Base-by-base conservation (phyloP, 768 basidiomycete genomes). In the Russula vinacea region DNA sequence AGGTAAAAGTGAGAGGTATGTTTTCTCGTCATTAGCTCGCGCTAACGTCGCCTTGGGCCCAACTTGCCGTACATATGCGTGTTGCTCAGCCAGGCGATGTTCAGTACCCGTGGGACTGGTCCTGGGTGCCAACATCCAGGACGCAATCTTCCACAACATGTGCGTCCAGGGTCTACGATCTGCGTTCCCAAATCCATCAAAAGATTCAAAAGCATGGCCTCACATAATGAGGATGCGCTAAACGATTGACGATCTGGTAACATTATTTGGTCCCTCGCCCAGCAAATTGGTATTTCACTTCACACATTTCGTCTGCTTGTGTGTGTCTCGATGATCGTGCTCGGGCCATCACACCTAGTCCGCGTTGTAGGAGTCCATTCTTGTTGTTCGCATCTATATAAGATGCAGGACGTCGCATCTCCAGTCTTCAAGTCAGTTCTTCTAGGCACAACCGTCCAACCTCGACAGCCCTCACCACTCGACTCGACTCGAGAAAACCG, bases 1-100 rank as follows among this genome's bases (percentile, higher is more conserved):
- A 60, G 58, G 51, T 60, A 55, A 56, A 33, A 40, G 26, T 17
- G 29, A 50, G 58, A 56, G 45, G 58, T 61, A 32, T 56, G 60
- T 61, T 61, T 61, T 65, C 49, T 57, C 64, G 60, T 65, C 64
- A 65, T 56, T 52, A 39, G 32, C 33, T 61, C 64, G 55, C 50
- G 53, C 60, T 56, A 54, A 45, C 13, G 49, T 56, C 35, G 3
- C 53, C 26, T 65, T 65, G 14, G 45, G 59, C 45, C 61, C 64
- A 65, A 57, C 24, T 39, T 65, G 60, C 64, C 64, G 64, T 65
- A 65, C 59, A 51, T 16, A 35, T 49, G 59, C 49, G 39, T 39
- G 59, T 60, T 65, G 53, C 52, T 37, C 62, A 45, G 56, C 37
- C 37, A 35, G 56, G 55, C 49, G 42, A 50, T n/a, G 22, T n/a